Base-by-base conservation (phyloP, 78 protist species). In the Dictyostelium purpureum region DNA sequence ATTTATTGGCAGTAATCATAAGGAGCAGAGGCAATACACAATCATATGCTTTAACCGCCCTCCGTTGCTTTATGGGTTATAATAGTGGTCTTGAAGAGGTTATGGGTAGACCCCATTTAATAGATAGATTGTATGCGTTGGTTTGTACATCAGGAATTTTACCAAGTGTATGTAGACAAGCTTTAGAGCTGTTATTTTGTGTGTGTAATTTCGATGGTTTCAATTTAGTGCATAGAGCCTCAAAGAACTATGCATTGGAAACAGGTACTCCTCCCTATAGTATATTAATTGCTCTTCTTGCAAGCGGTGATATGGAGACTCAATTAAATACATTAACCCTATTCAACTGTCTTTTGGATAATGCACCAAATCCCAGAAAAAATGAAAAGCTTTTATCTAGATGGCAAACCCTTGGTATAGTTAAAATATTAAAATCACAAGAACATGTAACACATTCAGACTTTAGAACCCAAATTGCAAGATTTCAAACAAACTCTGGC, bases 121-220 rank as follows among this genome's bases (percentile, higher is more conserved):
- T 90, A 19, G 95, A 90, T 52, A 43, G 40, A 31, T 24, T 90
- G 0, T 77, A 80, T 28, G 33, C 82, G 7, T 35, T 90, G 28
- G 63, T 79, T 18, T 42, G 73, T 21, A 14, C 81, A 7, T 10
- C 70, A 21, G 65, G 66, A 0, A 81, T 81, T 6, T 16, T 90
- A 1, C 78, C 95, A 19, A 69, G 87, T 52, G 95, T 90, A 6
- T 79, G 89, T 40, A 26, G 95, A 28, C 95, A 90, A 31, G 77
- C 95, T 0, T 66, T 80, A 10, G 95, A 90, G 16, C 24, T 90
- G 21, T 61, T 90, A 31, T 90, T 90, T 73, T 88, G 81, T 19
- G 85, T 90, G 21, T 90, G 95, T 45, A 90, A 80, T 63, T 90
- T 90, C 24, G 95, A 90, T 51, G 95, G 95, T 18, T 90, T 79